These are phyloP conservation scores for Graphilbum sp. DNA, from an alignment of 2,329 filamentous ascomycete species.

Conservation along the genomic window DNA sequence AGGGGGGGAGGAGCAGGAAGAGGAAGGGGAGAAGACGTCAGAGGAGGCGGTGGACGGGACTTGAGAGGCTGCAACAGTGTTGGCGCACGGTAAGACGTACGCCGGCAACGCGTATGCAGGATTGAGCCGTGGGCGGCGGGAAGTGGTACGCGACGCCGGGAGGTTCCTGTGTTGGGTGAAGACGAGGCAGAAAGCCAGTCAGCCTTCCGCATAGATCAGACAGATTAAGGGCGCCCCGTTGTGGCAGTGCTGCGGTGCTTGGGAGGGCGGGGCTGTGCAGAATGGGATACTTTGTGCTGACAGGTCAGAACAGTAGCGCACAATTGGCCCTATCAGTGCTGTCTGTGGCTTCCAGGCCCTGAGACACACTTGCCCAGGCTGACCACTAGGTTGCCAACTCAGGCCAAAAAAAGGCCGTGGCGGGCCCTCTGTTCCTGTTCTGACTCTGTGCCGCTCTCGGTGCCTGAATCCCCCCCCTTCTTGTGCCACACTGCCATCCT, in stretches of 20 bases:
- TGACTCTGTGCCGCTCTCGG: too few species aligned
- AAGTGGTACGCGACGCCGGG: neutral
- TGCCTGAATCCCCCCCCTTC: too few species aligned
- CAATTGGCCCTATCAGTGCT: constrained; percentile 6
- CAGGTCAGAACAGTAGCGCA: constrained; percentile 4
- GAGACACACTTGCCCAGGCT: constrained; percentile 6
- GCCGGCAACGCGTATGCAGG: too few species aligned
- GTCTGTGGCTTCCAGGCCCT: constrained; percentile 4
- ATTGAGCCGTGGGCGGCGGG: too few species aligned
- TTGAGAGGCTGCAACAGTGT: too few species aligned
- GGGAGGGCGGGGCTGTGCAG: constrained; percentile 26
- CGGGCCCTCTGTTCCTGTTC: too few species aligned
- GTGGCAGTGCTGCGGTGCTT: constrained; percentile 20
- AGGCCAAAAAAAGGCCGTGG: neutral
- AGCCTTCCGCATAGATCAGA: constrained; percentile 19
- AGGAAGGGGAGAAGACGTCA: too few species aligned
- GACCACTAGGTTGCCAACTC: neutral
- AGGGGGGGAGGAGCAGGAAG: too few species aligned
- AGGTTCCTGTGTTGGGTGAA: constrained; percentile 17
- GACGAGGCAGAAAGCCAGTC: constrained; percentile 29
- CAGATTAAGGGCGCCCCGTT: constrained; percentile 12
- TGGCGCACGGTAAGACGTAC: too few species aligned
- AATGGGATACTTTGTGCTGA: constrained; percentile 11
- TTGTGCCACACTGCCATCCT: too few species aligned
- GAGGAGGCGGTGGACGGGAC: too few species aligned